Percentiles rank a stretch among this genome's conserved stretches.
Evolutionary conservation across 805 yeast species (phyloP).

Genomic region (Nakazawaea wyomingensis): DNA sequence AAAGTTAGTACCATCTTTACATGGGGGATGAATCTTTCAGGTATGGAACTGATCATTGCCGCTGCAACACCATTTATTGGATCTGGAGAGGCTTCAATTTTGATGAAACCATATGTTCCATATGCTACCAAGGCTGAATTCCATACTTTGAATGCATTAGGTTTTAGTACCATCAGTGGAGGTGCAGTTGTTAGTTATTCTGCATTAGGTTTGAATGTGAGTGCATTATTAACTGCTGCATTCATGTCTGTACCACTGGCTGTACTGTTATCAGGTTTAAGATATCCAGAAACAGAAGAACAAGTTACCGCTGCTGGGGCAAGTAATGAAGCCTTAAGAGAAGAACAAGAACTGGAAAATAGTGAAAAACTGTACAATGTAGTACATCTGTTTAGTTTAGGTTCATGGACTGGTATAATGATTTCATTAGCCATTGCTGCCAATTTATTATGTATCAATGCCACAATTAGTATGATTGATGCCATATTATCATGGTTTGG

Average conservation of each 20-base stretch:
- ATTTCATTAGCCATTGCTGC: slow-evolving; percentile 54
- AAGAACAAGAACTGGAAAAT: slow-evolving; percentile 32
- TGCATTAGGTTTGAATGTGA: slow-evolving; percentile 57
- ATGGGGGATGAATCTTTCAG: slow-evolving; percentile 54
- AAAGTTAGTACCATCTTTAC: slow-evolving; percentile 55
- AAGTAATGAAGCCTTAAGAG: slow-evolving; percentile 35
- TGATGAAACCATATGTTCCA: slow-evolving; percentile 54
- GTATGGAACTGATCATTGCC: slow-evolving; percentile 62
- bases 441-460: slow-evolving; percentile 58
- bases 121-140: slow-evolving; percentile 56
- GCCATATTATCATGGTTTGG: slow-evolving; percentile 58
- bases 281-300: slow-evolving; percentile 55
- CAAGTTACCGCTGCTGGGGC: slow-evolving; percentile 46
- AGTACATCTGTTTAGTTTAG: slow-evolving; percentile 40
- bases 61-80: slow-evolving; percentile 67
- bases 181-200: slow-evolving; percentile 59
- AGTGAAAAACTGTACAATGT: slow-evolving; percentile 29
- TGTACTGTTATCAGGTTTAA: slow-evolving; percentile 52
- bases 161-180: slow-evolving; percentile 62
- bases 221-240: slow-evolving; percentile 60
- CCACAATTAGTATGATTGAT: slow-evolving; percentile 49
- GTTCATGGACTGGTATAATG: slow-evolving; percentile 49
- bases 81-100: slow-evolving; percentile 59
- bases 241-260: slow-evolving; percentile 67
- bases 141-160: slow-evolving; percentile 58